These are phyloP conservation scores for Berberis vulgaris DNA, from an alignment of 164 flowering plant species.

Conservation along the genomic window DNA sequence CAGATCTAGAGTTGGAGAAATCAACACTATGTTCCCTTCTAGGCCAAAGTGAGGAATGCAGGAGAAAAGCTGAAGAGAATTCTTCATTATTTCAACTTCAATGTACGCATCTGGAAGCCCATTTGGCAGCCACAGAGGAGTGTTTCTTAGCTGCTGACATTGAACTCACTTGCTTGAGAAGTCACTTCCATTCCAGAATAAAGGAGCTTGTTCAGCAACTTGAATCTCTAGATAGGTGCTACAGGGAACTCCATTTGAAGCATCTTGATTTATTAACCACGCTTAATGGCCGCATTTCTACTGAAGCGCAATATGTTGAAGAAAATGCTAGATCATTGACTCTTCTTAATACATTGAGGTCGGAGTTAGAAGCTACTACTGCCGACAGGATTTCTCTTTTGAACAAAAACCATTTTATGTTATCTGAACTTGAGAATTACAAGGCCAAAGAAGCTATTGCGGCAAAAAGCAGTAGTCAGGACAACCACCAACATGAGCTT, in stretches of 20 bases:
- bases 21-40: slow-evolving; percentile 24
- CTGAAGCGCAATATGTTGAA: slow-evolving; percentile 35
- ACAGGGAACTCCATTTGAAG: slow-evolving; percentile 35
- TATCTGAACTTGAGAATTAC: slow-evolving; percentile 34
- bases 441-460: slow-evolving; percentile 19
- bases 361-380: slow-evolving; percentile 38
- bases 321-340: slow-evolving; percentile 37
- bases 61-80: slow-evolving; percentile 26
- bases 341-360: slow-evolving; percentile 32
- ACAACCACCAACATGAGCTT: slow-evolving; percentile 19
- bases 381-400: slow-evolving; percentile 27
- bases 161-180: slow-evolving; percentile 27
- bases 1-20: slow-evolving; percentile 47
- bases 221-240: slow-evolving; percentile 20
- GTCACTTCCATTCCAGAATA: slow-evolving; percentile 31
- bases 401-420: slow-evolving; percentile 18
- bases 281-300: slow-evolving; percentile 30
- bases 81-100: slow-evolving; percentile 18
- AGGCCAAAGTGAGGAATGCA: slow-evolving; percentile 20
- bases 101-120: slow-evolving; percentile 31
- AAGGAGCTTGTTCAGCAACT: slow-evolving; percentile 39
- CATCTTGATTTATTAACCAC: slow-evolving; percentile 28
- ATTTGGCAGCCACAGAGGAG: slow-evolving; percentile 37
- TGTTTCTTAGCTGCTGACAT: slow-evolving; percentile 47
- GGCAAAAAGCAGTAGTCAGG: slow-evolving; percentile 16